Percentiles rank a stretch among this genome's conserved stretches.
Conservation (phyloP, 1,139 yeast species). For the Schizosaccharomyces versatilis region DNA sequence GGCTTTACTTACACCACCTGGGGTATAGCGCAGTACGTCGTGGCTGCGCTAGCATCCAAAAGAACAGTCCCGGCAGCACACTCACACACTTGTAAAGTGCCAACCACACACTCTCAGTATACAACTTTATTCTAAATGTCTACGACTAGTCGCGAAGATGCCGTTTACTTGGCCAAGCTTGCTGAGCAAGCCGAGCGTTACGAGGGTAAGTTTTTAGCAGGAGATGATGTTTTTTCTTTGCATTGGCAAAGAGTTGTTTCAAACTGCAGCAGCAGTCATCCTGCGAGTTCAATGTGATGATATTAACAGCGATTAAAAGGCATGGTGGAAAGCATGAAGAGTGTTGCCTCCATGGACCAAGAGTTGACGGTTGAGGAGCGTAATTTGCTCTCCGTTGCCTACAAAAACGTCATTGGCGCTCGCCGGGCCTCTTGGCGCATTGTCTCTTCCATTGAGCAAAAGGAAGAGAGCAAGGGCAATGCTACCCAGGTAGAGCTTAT, state of each 20-base stretch:
- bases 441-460: slow-evolving; percentile 90
- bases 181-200: slow-evolving; percentile 99
- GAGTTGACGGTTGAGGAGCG: slow-evolving; percentile 95
- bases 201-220: slow-evolving; percentile 47
- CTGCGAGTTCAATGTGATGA: neutral
- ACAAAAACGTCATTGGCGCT: slow-evolving; percentile 95
- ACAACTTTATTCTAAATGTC: neutral
- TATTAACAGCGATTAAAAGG: slow-evolving; percentile 6
- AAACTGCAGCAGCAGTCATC: neutral
- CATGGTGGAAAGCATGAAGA: slow-evolving; percentile 85
- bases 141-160: slow-evolving; percentile 62
- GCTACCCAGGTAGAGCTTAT: slow-evolving; percentile 71
- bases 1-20: too few relatives aligned
- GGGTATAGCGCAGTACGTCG: too few relatives aligned
- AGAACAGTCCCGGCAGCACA: neutral
- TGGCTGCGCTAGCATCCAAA: too few relatives aligned
- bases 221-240: neutral
- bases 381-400: slow-evolving; percentile 79
- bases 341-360: slow-evolving; percentile 87
- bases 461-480: slow-evolving; percentile 91
- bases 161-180: slow-evolving; percentile 92
- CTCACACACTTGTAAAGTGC: neutral
- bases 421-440: slow-evolving; percentile 99
- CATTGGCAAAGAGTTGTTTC: neutral
- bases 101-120: slow-evolving; percentile 1